Evolutionary conservation across 768 basidiomycete species (phyloP).

Genomic region (Podaxis sp.): DNA sequence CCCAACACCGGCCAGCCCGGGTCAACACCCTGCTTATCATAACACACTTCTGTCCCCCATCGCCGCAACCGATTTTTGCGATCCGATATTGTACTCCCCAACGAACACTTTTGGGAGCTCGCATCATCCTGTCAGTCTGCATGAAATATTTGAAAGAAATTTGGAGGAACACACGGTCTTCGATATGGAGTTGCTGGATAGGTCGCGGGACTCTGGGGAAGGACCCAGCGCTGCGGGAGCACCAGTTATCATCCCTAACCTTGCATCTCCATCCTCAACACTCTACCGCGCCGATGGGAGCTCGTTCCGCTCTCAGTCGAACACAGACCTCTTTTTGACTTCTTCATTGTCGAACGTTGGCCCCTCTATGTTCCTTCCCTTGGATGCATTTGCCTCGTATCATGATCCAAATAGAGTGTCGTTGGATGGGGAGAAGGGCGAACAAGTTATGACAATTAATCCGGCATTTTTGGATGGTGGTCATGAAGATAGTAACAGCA

Average conservation of each 20-base stretch:
- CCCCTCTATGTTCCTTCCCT: not conserved
- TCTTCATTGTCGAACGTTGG: not conserved
- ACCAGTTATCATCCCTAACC: not conserved
- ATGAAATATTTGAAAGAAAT: not conserved
- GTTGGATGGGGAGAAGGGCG: not conserved
- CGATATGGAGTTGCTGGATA: not conserved
- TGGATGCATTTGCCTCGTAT: not conserved
- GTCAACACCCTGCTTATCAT: not conserved
- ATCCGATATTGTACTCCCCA: not conserved
- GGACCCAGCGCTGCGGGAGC: not conserved
- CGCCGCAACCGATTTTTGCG: not conserved
- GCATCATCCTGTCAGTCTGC: not conserved
- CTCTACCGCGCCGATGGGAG: not conserved
- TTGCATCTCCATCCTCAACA: not conserved
- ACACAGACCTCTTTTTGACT: not conserved
- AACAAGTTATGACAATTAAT: not conserved
- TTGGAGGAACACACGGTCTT: slow-evolving; percentile 1
- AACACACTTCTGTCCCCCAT: not conserved
- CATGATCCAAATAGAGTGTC: not conserved
- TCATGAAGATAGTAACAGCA: not conserved
- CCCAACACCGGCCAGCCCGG: not conserved
- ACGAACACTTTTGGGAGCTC: not conserved
- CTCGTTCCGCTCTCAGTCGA: not conserved
- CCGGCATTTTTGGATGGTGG: slow-evolving; percentile 3
- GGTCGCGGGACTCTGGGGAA: not conserved